These are phyloP conservation scores for Nicotiana paniculata DNA, from an alignment of 257 asterid genomes.

Conservation along the genomic window DNA sequence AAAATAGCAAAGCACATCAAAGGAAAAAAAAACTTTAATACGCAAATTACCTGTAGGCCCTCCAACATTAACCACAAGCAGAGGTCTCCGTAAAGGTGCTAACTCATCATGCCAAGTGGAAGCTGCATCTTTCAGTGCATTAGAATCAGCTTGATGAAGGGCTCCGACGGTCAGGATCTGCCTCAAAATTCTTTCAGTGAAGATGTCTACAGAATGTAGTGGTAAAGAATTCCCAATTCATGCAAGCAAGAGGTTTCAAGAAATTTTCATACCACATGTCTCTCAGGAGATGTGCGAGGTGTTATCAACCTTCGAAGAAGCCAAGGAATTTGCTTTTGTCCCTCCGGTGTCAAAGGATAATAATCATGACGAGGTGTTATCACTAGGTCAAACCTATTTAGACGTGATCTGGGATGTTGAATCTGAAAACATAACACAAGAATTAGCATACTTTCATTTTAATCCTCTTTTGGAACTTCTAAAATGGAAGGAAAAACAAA, in stretches of 20 bases:
- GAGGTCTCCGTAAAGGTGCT: slow-evolving; percentile 55
- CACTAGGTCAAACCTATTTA: slow-evolving; percentile 75
- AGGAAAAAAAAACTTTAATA: slow-evolving; percentile 8
- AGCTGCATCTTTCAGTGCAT: slow-evolving; percentile 61
- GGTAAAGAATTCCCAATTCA: slow-evolving; percentile 6
- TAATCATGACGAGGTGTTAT: slow-evolving; percentile 85
- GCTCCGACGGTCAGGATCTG: slow-evolving; percentile 87
- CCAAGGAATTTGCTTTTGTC: slow-evolving; percentile 62
- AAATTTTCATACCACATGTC: slow-evolving; percentile 55
- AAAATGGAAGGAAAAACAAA: background rate
- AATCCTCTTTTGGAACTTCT: background rate
- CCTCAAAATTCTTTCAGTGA: slow-evolving; percentile 11
- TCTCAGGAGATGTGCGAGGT: slow-evolving; percentile 66
- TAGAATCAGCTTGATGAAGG: slow-evolving; percentile 72
- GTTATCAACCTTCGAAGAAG: slow-evolving; percentile 65
- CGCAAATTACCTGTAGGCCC: slow-evolving; percentile 69
- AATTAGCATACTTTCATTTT: background rate
- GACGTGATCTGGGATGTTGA: slow-evolving; percentile 83
- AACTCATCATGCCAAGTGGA: slow-evolving; percentile 65
- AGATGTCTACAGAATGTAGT: slow-evolving; percentile 9
- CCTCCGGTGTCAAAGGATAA: slow-evolving; percentile 64
- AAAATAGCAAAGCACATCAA: background rate
- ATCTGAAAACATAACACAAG: slow-evolving; percentile 41
- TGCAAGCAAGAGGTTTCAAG: slow-evolving; percentile 8
- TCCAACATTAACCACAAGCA: slow-evolving; percentile 76